Evolutionary conservation across 1,284 basidiomycete species (phyloP).

Genomic region (Vanrija sp.): DNA sequence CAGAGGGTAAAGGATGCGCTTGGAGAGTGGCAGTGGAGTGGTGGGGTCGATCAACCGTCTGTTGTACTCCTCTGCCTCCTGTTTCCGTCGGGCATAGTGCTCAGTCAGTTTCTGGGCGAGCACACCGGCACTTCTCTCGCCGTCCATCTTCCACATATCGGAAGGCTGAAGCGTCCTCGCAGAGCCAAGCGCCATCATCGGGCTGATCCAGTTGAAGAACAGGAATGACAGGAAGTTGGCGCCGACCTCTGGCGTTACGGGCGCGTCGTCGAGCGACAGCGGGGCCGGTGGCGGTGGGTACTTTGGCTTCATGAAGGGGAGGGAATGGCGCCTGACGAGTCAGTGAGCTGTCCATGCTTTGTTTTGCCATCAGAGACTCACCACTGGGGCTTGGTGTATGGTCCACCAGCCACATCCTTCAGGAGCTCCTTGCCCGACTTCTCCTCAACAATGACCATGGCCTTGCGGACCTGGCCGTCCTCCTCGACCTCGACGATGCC

Average conservation of each 20-base stretch:
- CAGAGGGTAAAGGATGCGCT: constrained; percentile 29
- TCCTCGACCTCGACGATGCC: constrained; percentile 21
- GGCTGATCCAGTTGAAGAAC: constrained; percentile 69
- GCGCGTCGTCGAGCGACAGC: constrained; percentile 57
- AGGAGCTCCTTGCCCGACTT: constrained; percentile 36
- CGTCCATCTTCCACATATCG: constrained; percentile 78
- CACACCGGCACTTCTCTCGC: constrained; percentile 54
- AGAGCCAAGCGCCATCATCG: constrained; percentile 58
- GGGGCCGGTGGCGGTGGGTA: constrained; percentile 53
- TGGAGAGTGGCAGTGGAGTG: constrained; percentile 30
- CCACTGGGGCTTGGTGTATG: constrained; percentile 44
- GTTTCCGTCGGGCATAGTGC: constrained; percentile 62
- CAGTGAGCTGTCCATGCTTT: constrained; percentile 1
- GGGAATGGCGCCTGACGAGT: constrained; percentile 39
- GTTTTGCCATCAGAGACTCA: constrained; percentile 20
- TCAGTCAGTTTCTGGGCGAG: constrained; percentile 63
- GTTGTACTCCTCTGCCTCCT: constrained; percentile 67
- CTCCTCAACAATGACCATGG: constrained; percentile 41
- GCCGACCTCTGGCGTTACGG: constrained; percentile 54
- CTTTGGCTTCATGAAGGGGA: constrained; percentile 46
- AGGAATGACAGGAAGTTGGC: constrained; percentile 57
- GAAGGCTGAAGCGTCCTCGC: constrained; percentile 72
- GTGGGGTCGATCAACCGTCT: constrained; percentile 53
- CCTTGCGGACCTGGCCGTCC: constrained; percentile 32
- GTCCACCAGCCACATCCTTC: constrained; percentile 37